These are phyloP conservation scores for Vitis amurensis DNA, from an alignment of 164 flowering plant genomes.

Conservation along the genomic window DNA sequence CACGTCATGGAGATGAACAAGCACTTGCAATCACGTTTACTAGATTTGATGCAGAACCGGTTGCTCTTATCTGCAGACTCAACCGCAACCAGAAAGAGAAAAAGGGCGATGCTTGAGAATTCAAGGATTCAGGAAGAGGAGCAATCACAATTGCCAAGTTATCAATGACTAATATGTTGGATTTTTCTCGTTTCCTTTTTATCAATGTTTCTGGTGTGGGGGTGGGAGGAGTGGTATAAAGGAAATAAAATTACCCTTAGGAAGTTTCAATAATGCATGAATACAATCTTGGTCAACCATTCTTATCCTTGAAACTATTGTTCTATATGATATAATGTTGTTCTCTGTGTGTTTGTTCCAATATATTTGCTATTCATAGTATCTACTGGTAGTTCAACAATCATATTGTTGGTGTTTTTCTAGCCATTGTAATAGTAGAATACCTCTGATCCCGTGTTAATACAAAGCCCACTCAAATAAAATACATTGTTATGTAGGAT, in stretches of 20 bases:
- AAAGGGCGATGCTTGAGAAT: conserved; percentile 25
- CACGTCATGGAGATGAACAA: conserved; percentile 55
- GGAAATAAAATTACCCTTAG: too few species aligned
- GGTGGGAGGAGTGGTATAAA: not conserved
- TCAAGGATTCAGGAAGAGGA: conserved; percentile 13
- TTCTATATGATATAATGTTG: not conserved
- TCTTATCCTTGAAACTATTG: not conserved
- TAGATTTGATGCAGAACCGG: conserved; percentile 44
- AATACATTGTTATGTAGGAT: too few species aligned
- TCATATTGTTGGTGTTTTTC: too few species aligned
- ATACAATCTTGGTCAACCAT: not conserved
- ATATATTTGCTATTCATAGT: not conserved
- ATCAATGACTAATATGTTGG: not conserved
- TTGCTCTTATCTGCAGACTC: conserved; percentile 16
- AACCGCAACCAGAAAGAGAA: conserved; percentile 14
- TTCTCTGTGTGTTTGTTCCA: not conserved
- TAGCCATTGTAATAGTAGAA: too few species aligned
- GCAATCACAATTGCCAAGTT: conserved; percentile 1
- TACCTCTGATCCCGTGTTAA: too few species aligned
- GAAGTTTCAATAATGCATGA: too few species aligned
- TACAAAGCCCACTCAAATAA: too few species aligned
- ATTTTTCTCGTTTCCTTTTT: too few species aligned
- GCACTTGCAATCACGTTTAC: conserved; percentile 41
- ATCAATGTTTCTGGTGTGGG: too few species aligned
- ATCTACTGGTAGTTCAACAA: not conserved